phyloP scores from a whole-genome alignment of 1,284 basidiomycete genomes.

The Boletellus dicymbophilus region DNA sequence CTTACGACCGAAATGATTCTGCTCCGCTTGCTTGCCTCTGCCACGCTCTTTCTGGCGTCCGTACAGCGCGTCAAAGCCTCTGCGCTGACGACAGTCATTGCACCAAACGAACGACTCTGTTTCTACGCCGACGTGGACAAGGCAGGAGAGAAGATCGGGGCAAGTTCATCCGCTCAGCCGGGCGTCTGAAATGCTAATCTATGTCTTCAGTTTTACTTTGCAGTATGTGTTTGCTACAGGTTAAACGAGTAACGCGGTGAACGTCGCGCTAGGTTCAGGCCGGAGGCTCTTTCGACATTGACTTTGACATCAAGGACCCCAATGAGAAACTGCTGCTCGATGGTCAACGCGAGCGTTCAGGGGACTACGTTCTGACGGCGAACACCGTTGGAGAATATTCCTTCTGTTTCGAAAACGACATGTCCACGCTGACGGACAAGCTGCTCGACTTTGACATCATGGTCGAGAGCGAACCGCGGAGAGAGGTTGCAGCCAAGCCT shows the following conservation, averaged over 20 bases:
- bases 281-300: slow-evolving; percentile 96
- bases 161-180: slow-evolving; percentile 39
- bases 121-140: slow-evolving; percentile 99
- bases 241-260: slow-evolving; percentile 12
- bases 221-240: slow-evolving; percentile 44
- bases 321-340: slow-evolving; percentile 85
- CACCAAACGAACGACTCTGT: slow-evolving; percentile 87
- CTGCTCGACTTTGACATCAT: slow-evolving; percentile 97
- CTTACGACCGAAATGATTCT: slow-evolving; percentile 21
- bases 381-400: slow-evolving; percentile 94
- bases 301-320: slow-evolving; percentile 93
- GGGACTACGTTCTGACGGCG: slow-evolving; percentile 97
- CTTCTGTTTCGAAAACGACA: slow-evolving; percentile 99
- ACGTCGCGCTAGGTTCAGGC: slow-evolving; percentile 75
- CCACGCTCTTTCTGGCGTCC: slow-evolving; percentile 25
- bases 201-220: slow-evolving; percentile 53
- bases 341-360: slow-evolving; percentile 87
- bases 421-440: slow-evolving; percentile 88
- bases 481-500: slow-evolving; percentile 79
- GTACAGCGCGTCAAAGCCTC: slow-evolving; percentile 41
- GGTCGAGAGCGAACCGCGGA: slow-evolving; percentile 93
- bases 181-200: slow-evolving; percentile 8
- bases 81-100: slow-evolving; percentile 87
- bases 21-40: slow-evolving; percentile 19
- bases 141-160: slow-evolving; percentile 87